A percentile compares a stretch with the other conserved stretches of the same genome.
Conservation (phyloP, 2,329 filamentous ascomycete genomes). For the Paecilomyces niveus region DNA sequence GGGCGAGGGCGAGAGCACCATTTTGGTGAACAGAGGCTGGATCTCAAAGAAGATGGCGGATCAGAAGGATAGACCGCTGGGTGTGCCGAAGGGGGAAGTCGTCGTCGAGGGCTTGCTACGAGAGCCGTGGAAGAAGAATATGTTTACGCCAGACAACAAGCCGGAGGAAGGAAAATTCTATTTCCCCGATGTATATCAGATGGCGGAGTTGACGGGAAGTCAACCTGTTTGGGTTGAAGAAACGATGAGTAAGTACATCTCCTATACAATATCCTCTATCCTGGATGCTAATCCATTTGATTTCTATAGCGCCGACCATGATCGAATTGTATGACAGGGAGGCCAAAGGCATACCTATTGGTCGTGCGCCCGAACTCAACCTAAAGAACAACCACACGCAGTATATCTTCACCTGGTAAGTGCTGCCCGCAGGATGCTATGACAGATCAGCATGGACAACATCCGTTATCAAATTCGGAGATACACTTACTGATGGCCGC, state of each 20-base stretch:
- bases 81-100: conserved; percentile 64
- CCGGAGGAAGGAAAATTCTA: conserved; percentile 83
- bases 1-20: conserved; percentile 52
- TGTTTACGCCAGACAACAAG: conserved; percentile 88
- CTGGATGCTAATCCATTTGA: conserved; percentile 7
- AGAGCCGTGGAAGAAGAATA: conserved; percentile 93
- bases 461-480: conserved; percentile 1
- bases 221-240: conserved; percentile 93
- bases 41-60: conserved; percentile 67
- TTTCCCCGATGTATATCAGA: conserved; percentile 88
- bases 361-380: conserved; percentile 80
- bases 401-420: conserved; percentile 98
- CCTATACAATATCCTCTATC: background rate
- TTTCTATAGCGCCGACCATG: conserved; percentile 62
- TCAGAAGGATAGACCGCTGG: conserved; percentile 56
- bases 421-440: conserved; percentile 7
- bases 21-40: conserved; percentile 89
- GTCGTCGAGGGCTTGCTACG: conserved; percentile 76
- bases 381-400: conserved; percentile 94
- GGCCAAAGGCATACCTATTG: conserved; percentile 79
- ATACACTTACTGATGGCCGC: conserved; percentile 16
- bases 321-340: conserved; percentile 69
- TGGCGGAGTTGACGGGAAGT: conserved; percentile 74
- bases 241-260: conserved; percentile 65
- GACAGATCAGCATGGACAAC: background rate